A percentile compares a stretch with the other conserved stretches of the same genome.
These are phyloP conservation scores for Lentinula lateritia DNA, from an alignment of 768 basidiomycete genomes.

Conservation along the genomic window DNA sequence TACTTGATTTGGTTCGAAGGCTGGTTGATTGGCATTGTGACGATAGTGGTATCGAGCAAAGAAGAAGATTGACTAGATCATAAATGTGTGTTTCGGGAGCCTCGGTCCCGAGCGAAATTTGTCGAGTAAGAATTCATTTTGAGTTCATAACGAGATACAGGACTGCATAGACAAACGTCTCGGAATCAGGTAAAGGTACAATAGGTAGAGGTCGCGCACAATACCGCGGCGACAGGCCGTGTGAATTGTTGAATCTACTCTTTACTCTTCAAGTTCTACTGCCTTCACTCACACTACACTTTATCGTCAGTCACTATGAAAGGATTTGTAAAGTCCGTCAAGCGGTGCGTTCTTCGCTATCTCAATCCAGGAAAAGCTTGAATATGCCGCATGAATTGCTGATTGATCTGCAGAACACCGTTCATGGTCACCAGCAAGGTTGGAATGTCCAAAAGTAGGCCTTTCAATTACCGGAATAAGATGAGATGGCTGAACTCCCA, in stretches of 20 bases:
- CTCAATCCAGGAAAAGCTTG: neutral
- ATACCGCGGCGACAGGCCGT: neutral
- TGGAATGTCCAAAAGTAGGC: slow-evolving; percentile 89
- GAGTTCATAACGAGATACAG: too few relatives aligned
- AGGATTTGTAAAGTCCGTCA: slow-evolving; percentile 73
- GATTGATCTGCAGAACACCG: slow-evolving; percentile 64
- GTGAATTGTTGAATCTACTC: neutral
- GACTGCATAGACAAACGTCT: too few relatives aligned
- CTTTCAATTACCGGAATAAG: slow-evolving; percentile 5
- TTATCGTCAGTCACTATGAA: slow-evolving; percentile 52
- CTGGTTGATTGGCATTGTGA: slow-evolving; percentile 72
- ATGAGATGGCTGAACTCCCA: neutral
- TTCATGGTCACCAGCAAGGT: slow-evolving; percentile 83
- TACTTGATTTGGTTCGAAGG: slow-evolving; percentile 91
- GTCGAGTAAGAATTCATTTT: too few relatives aligned
- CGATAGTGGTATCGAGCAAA: slow-evolving; percentile 12
- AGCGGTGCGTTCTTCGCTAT: slow-evolving; percentile 44
- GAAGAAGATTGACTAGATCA: neutral
- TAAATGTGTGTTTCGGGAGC: neutral
- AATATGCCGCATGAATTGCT: neutral
- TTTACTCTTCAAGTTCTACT: neutral
- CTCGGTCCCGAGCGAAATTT: neutral
- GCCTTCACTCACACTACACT: neutral
- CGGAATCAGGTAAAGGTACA: too few relatives aligned
- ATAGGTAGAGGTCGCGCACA: too few relatives aligned